phyloP scores from a whole-genome alignment of 768 basidiomycete species.

The Leccinum truebloodii region DNA sequence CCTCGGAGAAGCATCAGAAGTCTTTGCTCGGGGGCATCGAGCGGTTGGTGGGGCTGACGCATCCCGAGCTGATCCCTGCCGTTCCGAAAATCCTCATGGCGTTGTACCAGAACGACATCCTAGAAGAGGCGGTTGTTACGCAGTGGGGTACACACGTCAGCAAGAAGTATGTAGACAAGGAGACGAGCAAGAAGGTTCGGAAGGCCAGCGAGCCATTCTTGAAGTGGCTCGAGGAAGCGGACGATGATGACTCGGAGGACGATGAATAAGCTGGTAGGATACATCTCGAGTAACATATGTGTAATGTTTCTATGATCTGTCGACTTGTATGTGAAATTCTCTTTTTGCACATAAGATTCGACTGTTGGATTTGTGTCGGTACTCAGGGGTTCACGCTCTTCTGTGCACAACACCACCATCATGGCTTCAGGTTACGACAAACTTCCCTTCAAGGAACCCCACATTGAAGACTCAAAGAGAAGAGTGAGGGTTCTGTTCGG shows the following conservation, averaged over 20 bases:
- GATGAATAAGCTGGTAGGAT: slow-evolving; percentile 21
- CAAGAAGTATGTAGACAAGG: slow-evolving; percentile 96
- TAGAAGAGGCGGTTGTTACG: slow-evolving; percentile 87
- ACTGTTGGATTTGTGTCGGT: neutral
- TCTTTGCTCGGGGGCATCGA: slow-evolving; percentile 92
- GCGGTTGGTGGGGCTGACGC: slow-evolving; percentile 71
- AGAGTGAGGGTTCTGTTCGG: slow-evolving; percentile 56
- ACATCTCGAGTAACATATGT: neutral
- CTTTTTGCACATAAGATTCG: neutral
- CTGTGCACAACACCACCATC: neutral
- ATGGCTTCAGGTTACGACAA: slow-evolving; percentile 22
- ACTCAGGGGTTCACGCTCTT: neutral
- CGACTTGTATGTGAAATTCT: slow-evolving; percentile 5
- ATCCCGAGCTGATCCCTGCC: slow-evolving; percentile 67
- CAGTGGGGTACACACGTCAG: slow-evolving; percentile 97
- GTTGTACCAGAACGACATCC: slow-evolving; percentile 87
- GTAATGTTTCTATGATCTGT: slow-evolving; percentile 16
- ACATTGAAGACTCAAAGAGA: slow-evolving; percentile 49
- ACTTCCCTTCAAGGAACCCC: slow-evolving; percentile 42
- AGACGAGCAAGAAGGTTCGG: slow-evolving; percentile 92
- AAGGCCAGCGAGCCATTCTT: slow-evolving; percentile 96
- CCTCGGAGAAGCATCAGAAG: slow-evolving; percentile 95
- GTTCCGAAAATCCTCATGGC: slow-evolving; percentile 94
- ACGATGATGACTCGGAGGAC: slow-evolving; percentile 44
- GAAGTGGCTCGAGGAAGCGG: slow-evolving; percentile 93